Evolutionary conservation across 495 filamentous ascomycete genomes (phyloP).

Genomic region (Cercophora newfieldiana): DNA sequence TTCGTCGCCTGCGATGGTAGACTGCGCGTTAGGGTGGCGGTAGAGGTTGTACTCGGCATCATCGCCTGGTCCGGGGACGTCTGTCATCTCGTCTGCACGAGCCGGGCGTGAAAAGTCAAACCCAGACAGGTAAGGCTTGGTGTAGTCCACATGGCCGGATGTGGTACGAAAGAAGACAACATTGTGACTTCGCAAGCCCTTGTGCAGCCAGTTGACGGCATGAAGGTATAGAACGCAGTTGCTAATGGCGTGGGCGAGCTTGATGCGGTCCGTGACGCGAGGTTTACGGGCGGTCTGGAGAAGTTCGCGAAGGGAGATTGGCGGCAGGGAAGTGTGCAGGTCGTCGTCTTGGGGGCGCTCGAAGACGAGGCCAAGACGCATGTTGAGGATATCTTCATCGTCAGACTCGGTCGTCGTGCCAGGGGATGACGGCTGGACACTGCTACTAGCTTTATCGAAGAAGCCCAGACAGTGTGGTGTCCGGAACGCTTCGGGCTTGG

Average conservation of each 20-base stretch:
- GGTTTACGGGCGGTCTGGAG: constrained; percentile 30
- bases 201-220: constrained; percentile 62
- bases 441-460: constrained; percentile 39
- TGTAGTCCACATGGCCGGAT: constrained; percentile 30
- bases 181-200: constrained; percentile 57
- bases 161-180: constrained; percentile 52
- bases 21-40: constrained; percentile 49
- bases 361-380: constrained; percentile 40
- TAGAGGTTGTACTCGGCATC: constrained; percentile 49
- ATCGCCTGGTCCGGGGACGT: constrained; percentile 44
- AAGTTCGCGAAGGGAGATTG: constrained; percentile 38
- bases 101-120: constrained; percentile 58
- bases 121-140: constrained; percentile 49
- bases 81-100: constrained; percentile 51
- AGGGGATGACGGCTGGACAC: too few species aligned
- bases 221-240: constrained; percentile 50
- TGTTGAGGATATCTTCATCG: constrained; percentile 37
- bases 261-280: constrained; percentile 37
- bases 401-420: constrained; percentile 21
- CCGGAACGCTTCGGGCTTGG: constrained; percentile 44
- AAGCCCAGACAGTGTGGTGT: constrained; percentile 48
- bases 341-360: constrained; percentile 34
- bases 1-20: constrained; percentile 30
- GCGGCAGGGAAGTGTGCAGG: constrained; percentile 33
- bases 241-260: constrained; percentile 41